Evolutionary conservation across 257 asterid species (phyloP), one percentile per base, ranked within the genome.

Genomic region (Nicotiana otophora): DNA sequence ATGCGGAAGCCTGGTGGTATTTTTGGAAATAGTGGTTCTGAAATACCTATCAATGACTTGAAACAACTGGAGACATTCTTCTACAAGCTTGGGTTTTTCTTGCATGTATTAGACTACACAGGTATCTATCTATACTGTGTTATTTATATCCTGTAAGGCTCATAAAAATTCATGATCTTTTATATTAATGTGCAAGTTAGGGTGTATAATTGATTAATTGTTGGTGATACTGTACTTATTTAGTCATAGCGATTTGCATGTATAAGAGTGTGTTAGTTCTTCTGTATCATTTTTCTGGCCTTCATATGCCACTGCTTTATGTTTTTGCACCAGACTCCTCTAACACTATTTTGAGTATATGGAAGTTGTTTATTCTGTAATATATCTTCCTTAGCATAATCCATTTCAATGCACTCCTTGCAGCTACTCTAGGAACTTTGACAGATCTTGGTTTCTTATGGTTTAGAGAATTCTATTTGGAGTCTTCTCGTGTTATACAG

Each of bases 401-500:
- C 62, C 80, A 74, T 23, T 74, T 74, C 42, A 34, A 74, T 74
- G 26, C 23, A 48, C 26, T 51, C 26, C 84, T 84, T 91, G 97
- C 98, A 96, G 98, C 93, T 19, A 92, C 99, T 14, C 89, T 96
- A 30, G 90, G 94, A 83, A 88, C 90, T 76, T 87, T 96, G 92
- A 89, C 97, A 67, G 98, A 96, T 91, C 91, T 93, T 87, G 99
- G 99, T 83, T 96, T 96, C 91, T 86, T 96, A 84, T 96, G 99
- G 99, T 96, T 94, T 86, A 88, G 99, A 82, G 99, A 96, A 89
- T 96, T 96, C 90, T 96, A 96, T 90, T 87, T 96, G 95, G 99
- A 96, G 88, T 94, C 99, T 81, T 96, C 99, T 84, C 97, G 95
- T 83, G 99, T 94, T 88, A 96, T 96, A 85, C 99, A 96, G 99